Conservation (phyloP, 805 yeast genomes). For the Middelhovenomyces tepae region DNA sequence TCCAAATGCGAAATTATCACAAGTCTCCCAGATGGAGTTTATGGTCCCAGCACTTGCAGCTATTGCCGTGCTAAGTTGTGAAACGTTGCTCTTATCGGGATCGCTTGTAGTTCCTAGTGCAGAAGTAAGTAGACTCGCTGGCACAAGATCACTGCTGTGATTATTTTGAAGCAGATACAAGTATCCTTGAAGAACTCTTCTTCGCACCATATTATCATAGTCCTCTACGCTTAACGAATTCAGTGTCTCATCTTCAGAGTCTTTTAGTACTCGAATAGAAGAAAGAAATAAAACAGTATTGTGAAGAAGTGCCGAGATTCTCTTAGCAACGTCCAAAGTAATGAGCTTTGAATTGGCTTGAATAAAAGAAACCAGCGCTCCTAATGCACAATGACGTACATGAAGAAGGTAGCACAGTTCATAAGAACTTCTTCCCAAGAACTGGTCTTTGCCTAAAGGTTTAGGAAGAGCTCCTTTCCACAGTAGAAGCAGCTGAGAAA, state of each 20-base stretch:
- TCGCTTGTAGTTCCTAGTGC: constrained; percentile 27
- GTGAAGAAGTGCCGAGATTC: constrained; percentile 43
- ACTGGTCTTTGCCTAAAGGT: constrained; percentile 36
- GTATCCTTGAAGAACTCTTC: constrained; percentile 40
- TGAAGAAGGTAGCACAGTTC: constrained; percentile 34
- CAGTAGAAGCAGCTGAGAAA: constrained; percentile 48
- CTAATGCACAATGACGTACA: constrained; percentile 49
- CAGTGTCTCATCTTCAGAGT: constrained; percentile 17
- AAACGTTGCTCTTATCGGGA: constrained; percentile 22
- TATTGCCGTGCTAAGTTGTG: constrained; percentile 21
- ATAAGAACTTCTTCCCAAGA: constrained; percentile 27
- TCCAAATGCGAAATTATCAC: constrained; percentile 36
- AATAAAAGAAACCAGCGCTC: constrained; percentile 47
- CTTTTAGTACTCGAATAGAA: constrained; percentile 22
- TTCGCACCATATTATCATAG: constrained; percentile 31
- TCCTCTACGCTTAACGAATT: constrained; percentile 18
- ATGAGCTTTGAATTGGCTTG: constrained; percentile 29
- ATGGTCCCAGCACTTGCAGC: constrained; percentile 21
- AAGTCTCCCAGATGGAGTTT: constrained; percentile 28
- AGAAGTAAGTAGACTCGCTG: constrained; percentile 31
- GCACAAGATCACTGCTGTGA: constrained; percentile 25
- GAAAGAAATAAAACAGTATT: constrained; percentile 27
- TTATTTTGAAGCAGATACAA: constrained; percentile 24
- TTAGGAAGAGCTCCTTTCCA: constrained; percentile 53
- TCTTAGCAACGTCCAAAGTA: constrained; percentile 35